A percentile compares a stretch with the other conserved stretches of the same genome.
These are phyloP conservation scores for Globisporangium perplexum DNA, from an alignment of 352 stramenopile species.

Conservation along the genomic window DNA sequence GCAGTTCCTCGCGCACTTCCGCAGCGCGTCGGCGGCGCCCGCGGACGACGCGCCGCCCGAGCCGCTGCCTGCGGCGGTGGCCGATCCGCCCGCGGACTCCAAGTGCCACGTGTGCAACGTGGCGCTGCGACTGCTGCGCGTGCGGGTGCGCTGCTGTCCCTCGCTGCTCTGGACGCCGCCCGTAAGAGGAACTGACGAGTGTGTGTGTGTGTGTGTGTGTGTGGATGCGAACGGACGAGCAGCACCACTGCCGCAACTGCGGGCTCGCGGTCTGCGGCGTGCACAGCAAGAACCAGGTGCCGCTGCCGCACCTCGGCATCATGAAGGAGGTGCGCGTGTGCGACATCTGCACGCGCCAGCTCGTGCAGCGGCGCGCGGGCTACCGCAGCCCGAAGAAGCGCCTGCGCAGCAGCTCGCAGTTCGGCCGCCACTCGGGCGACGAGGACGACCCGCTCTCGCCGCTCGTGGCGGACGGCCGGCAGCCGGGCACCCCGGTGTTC, in stretches of 20 bases:
- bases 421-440: constrained; percentile 12
- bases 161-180: too few species aligned
- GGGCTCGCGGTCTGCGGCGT: constrained; percentile 57
- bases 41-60: not conserved
- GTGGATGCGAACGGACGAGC: not conserved
- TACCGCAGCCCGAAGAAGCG: constrained; percentile 43
- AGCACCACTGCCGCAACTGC: constrained; percentile 70
- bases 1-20: constrained; percentile 45
- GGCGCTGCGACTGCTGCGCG: constrained; percentile 35
- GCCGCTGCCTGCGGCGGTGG: constrained; percentile 1
- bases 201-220: too few species aligned
- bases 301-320: constrained; percentile 63
- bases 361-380: constrained; percentile 61
- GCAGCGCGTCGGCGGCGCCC: constrained; percentile 11
- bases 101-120: constrained; percentile 70
- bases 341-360: constrained; percentile 59
- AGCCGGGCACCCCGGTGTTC: constrained; percentile 7
- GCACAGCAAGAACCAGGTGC: constrained; percentile 76
- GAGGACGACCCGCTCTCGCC: constrained; percentile 29
- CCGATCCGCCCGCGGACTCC: constrained; percentile 22
- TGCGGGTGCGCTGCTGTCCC: constrained; percentile 38
- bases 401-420: constrained; percentile 11
- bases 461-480: constrained; percentile 13
- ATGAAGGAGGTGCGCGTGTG: constrained; percentile 73
- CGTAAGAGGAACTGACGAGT: not conserved